phyloP scores from a whole-genome alignment of 352 stramenopile genomes.

The Phytophthora nicotianae region DNA sequence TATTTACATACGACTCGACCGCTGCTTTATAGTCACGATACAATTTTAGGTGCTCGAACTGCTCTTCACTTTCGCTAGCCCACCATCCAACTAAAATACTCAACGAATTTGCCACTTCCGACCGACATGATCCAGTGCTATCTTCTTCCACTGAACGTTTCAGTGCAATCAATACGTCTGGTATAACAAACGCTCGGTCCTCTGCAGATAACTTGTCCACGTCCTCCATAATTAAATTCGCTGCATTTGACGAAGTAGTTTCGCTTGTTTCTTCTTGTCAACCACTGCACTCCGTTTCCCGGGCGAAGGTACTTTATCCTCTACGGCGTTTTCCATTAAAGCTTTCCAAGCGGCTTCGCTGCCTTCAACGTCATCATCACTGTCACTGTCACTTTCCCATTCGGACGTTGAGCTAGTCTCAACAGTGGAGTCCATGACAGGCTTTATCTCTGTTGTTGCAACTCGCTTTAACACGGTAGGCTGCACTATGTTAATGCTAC shows the following conservation, averaged over 20 bases:
- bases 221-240: conserved; percentile 12
- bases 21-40: conserved; percentile 13
- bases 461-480: neutral
- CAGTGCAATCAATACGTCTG: conserved; percentile 6
- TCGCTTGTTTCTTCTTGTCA: neutral
- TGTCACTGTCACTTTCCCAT: neutral
- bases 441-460: neutral
- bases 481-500: neutral
- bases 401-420: neutral
- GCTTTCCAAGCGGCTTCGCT: conserved; percentile 3
- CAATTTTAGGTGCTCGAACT: conserved; percentile 2
- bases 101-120: conserved; percentile 7
- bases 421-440: neutral
- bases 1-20: conserved; percentile 5
- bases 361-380: neutral
- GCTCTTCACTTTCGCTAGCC: neutral
- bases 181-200: conserved; percentile 13
- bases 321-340: neutral
- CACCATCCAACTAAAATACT: conserved; percentile 10
- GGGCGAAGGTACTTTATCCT: neutral
- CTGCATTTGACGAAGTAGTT: neutral
- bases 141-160: conserved; percentile 21
- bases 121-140: neutral
- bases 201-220: neutral
- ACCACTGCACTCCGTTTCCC: neutral